Conservation (phyloP, 768 basidiomycete genomes). For the Sporobolomyces phaffii region DNA sequence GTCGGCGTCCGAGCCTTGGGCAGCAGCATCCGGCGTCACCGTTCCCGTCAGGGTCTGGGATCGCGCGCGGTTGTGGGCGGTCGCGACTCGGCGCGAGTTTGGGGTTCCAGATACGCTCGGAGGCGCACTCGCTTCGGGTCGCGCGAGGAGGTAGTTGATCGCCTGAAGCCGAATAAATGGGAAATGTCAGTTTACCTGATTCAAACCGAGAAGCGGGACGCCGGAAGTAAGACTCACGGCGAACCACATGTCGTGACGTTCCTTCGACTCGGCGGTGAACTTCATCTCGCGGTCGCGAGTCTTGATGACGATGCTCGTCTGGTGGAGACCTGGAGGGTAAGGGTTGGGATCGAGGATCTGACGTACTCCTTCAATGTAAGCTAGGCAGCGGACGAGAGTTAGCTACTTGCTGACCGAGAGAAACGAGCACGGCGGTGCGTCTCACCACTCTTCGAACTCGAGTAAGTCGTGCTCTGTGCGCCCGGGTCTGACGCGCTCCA, state of each 20-base stretch:
- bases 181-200: no score
- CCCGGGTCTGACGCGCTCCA: conserved; percentile 93
- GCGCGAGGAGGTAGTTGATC: conserved; percentile 77
- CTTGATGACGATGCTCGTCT: conserved; percentile 85
- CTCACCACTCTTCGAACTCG: conserved; percentile 89
- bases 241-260: conserved; percentile 95
- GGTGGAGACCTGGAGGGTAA: conserved; percentile 87
- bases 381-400: background rate
- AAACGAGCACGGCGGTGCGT: conserved; percentile 47
- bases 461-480: conserved; percentile 76
- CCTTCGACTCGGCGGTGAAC: conserved; percentile 91
- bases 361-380: conserved; percentile 72
- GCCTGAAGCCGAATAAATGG: conserved; percentile 70
- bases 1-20: background rate
- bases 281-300: conserved; percentile 96
- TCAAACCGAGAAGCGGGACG: no score
- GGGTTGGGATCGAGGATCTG: conserved; percentile 90
- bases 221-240: conserved; percentile 46
- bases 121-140: conserved; percentile 52
- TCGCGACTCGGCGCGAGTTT: background rate
- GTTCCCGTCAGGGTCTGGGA: conserved; percentile 4
- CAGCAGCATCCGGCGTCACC: background rate
- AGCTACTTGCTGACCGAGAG: conserved; percentile 3
- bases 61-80: background rate
- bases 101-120: conserved; percentile 18